These are phyloP conservation scores for Rosa persica DNA, from an alignment of 306 rosid species.

Conservation along the genomic window DNA sequence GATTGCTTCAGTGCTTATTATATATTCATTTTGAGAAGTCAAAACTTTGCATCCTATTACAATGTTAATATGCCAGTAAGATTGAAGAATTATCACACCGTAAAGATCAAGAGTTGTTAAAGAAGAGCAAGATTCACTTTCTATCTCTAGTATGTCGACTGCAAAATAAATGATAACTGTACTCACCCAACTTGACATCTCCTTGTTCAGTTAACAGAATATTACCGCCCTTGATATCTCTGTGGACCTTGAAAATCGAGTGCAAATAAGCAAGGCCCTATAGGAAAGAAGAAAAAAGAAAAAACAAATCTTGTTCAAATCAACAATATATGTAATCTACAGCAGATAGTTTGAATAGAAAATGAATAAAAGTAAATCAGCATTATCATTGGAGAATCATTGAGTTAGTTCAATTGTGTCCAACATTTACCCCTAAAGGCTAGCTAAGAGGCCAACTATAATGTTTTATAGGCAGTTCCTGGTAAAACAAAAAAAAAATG, in stretches of 20 bases:
- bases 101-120: not conserved
- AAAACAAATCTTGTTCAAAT: slow-evolving; percentile 17
- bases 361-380: not conserved
- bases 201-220: slow-evolving; percentile 97
- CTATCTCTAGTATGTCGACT: not conserved
- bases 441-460: not conserved
- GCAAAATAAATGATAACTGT: slow-evolving; percentile 14
- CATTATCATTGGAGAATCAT: not conserved
- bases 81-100: not conserved
- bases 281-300: slow-evolving; percentile 7
- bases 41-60: not conserved
- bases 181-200: slow-evolving; percentile 96
- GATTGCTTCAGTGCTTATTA: slow-evolving; percentile 2
- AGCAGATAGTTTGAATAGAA: not conserved
- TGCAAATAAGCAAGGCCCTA: slow-evolving; percentile 97
- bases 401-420: not conserved
- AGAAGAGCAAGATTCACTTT: not conserved
- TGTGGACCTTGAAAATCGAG: slow-evolving; percentile 95
- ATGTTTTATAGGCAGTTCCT: not conserved
- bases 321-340: slow-evolving; percentile 7
- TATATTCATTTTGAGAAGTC: slow-evolving; percentile 6
- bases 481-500: not conserved
- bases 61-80: not conserved
- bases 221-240: slow-evolving; percentile 99
- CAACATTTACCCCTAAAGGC: not conserved